phyloP scores from a whole-genome alignment of 352 stramenopile species.

The Pythium insidiosum region DNA sequence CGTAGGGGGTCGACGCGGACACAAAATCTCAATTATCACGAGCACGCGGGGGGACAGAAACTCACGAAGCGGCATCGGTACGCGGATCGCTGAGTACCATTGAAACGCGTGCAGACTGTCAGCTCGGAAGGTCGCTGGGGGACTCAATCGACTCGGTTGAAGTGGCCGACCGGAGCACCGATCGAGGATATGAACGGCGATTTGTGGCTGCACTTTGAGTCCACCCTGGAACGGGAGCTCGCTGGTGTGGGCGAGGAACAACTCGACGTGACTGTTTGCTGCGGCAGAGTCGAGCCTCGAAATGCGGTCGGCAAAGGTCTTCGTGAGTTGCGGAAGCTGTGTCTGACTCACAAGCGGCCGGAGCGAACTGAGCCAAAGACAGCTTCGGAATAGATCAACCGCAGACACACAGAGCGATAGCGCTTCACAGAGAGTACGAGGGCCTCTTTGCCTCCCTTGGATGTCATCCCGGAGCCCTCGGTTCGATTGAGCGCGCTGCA shows the following conservation, averaged over 20 bases:
- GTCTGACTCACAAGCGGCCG: not conserved
- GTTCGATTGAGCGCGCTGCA: no score
- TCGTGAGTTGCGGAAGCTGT: constrained; percentile 1
- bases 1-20: constrained; percentile 21
- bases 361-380: constrained; percentile 5
- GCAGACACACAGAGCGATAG: no score
- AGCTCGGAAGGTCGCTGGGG: constrained; percentile 3
- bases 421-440: not conserved
- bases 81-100: constrained; percentile 22
- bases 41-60: constrained; percentile 31
- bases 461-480: no score
- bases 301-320: not conserved
- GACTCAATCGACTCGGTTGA: constrained; percentile 17
- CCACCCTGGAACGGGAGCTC: constrained; percentile 40
- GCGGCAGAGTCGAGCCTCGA: constrained; percentile 4
- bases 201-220: constrained; percentile 21
- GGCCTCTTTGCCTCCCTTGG: no score
- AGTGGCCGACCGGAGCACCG: constrained; percentile 37
- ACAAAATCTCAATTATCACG: constrained; percentile 57
- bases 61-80: constrained; percentile 6
- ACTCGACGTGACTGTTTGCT: constrained; percentile 18
- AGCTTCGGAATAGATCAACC: constrained; percentile 1
- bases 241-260: constrained; percentile 36
- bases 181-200: constrained; percentile 42
- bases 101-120: constrained; percentile 20